Percentiles rank a stretch among this genome's conserved stretches.
Conservation (phyloP, 345 rosid species). For the Corchorus capsularis region DNA sequence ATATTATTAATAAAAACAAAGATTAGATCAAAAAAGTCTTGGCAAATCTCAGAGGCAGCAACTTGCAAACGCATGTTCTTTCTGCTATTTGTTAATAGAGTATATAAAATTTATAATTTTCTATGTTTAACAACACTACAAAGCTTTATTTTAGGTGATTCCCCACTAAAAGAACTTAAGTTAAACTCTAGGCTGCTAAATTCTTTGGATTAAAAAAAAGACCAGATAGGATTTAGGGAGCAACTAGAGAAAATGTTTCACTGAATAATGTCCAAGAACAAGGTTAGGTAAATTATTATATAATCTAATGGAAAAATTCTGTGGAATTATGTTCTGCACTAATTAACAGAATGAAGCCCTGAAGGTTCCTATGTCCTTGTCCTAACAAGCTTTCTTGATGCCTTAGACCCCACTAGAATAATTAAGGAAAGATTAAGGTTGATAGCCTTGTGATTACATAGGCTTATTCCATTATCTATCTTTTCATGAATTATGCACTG, state of each 20-base stretch:
- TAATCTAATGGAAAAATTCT: neutral
- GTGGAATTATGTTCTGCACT: constrained; percentile 5
- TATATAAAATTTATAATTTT: constrained; percentile 22
- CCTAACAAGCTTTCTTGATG: neutral
- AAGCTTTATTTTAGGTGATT: constrained; percentile 40
- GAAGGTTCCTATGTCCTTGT: neutral
- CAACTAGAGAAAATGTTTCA: constrained; percentile 17
- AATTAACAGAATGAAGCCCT: constrained; percentile 1
- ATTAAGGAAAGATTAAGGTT: neutral
- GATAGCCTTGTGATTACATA: neutral
- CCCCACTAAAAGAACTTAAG: constrained; percentile 34
- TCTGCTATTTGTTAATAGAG: constrained; percentile 19
- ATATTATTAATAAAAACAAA: constrained; percentile 16
- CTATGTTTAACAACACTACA: constrained; percentile 18
- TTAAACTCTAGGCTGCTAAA: constrained; percentile 18
- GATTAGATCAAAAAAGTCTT: constrained; percentile 37
- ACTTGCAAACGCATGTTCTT: constrained; percentile 40
- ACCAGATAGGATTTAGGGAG: constrained; percentile 12
- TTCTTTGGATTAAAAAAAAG: neutral
- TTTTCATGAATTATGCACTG: neutral
- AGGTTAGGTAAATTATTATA: neutral
- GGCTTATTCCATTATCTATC: neutral
- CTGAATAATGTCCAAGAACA: neutral
- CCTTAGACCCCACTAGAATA: constrained; percentile 4
- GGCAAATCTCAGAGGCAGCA: constrained; percentile 44